phyloP scores from a whole-genome alignment of 352 stramenopile genomes.

The Pythium sukuiense region DNA sequence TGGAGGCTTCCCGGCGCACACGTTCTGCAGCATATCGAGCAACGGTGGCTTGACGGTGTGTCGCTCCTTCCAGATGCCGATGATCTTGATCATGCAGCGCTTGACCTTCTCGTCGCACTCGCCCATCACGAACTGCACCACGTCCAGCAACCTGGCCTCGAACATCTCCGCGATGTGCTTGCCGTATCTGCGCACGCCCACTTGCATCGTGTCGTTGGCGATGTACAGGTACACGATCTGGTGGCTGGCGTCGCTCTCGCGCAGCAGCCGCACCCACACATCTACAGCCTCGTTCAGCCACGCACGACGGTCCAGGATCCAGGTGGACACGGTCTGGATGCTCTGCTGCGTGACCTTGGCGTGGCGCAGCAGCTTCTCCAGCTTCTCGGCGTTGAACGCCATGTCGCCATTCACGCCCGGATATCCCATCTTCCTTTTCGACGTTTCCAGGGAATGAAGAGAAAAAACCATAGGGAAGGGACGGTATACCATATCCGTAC shows the following conservation, averaged over 20 bases:
- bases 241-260: constrained; percentile 50
- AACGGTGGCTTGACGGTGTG: constrained; percentile 51
- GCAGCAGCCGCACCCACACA: constrained; percentile 54
- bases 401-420: constrained; percentile 5
- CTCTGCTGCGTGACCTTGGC: constrained; percentile 81
- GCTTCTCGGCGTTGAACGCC: constrained; percentile 45
- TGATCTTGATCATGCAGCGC: constrained; percentile 83
- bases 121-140: constrained; percentile 66
- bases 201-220: constrained; percentile 86
- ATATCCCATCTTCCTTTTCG: constrained; percentile 23
- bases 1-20: constrained; percentile 66
- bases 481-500: neutral
- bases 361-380: constrained; percentile 62
- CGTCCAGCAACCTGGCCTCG: constrained; percentile 52
- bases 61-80: constrained; percentile 84
- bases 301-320: constrained; percentile 70
- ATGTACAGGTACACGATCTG: constrained; percentile 87
- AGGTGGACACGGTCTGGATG: constrained; percentile 78
- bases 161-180: constrained; percentile 67
- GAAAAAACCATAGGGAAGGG: neutral
- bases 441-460: constrained; percentile 6
- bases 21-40: constrained; percentile 69
- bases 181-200: constrained; percentile 79
- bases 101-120: constrained; percentile 80
- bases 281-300: constrained; percentile 61